Evolutionary conservation across 768 basidiomycete genomes (phyloP).

Genomic region (Rhizopogon sp.): DNA sequence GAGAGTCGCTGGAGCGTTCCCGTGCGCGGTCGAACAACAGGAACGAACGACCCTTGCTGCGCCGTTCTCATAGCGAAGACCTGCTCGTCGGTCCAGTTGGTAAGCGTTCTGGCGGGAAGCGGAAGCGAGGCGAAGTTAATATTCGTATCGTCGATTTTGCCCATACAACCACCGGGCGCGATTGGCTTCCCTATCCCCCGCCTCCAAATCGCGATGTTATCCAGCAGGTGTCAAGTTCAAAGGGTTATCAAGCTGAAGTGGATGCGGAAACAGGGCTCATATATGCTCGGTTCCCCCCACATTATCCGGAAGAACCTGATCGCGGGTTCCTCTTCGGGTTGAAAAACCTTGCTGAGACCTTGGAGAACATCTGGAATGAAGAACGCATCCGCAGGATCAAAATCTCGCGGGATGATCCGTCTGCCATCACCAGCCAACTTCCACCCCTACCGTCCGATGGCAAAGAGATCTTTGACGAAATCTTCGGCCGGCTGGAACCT

Average conservation of each 20-base stretch:
- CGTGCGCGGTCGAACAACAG: conserved; percentile 34
- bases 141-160: conserved; percentile 98
- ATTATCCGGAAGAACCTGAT: conserved; percentile 84
- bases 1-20: conserved; percentile 71
- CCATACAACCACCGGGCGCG: conserved; percentile 92
- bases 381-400: conserved; percentile 73
- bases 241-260: conserved; percentile 78
- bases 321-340: conserved; percentile 92
- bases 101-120: conserved; percentile 58
- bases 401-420: conserved; percentile 52
- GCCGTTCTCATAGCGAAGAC: conserved; percentile 80
- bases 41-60: conserved; percentile 42
- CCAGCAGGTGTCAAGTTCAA: conserved; percentile 49
- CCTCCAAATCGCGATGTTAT: conserved; percentile 33
- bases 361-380: conserved; percentile 85
- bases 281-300: conserved; percentile 92
- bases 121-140: conserved; percentile 86
- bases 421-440: conserved; percentile 42
- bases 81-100: conserved; percentile 62
- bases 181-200: conserved; percentile 71
- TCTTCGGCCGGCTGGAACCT: conserved; percentile 45
- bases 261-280: conserved; percentile 81
- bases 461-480: conserved; percentile 75
- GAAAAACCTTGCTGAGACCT: conserved; percentile 67
- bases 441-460: conserved; percentile 65